Percentiles rank a stretch among this genome's conserved stretches.
These are phyloP conservation scores for Leptodontidium sp. DNA, from an alignment of 2,329 filamentous ascomycete species.

Conservation along the genomic window DNA sequence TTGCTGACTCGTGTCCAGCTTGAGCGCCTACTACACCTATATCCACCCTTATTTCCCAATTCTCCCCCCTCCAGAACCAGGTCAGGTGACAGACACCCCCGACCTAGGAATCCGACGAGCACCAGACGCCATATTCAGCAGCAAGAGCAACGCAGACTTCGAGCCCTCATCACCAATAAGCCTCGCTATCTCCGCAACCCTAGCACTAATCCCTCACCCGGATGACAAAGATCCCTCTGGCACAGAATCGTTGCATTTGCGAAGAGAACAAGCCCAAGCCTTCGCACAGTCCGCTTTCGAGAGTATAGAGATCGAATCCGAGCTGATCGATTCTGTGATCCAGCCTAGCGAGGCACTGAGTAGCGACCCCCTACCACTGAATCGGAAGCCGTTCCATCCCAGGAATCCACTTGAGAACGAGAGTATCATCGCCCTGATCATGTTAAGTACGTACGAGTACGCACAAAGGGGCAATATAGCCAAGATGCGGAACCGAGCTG, in stretches of 20 bases:
- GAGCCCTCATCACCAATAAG: constrained; percentile 55
- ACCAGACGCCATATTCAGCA: constrained; percentile 46
- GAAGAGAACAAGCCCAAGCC: constrained; percentile 57
- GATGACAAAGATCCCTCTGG: constrained; percentile 42
- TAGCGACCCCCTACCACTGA: constrained; percentile 35
- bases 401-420: constrained; percentile 56
- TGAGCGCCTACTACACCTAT: constrained; percentile 61
- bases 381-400: constrained; percentile 54
- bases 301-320: constrained; percentile 57
- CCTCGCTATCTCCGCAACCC: constrained; percentile 57
- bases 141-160: constrained; percentile 47
- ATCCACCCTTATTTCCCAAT: constrained; percentile 61
- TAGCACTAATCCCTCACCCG: constrained; percentile 57
- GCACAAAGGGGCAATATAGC: constrained; percentile 60
- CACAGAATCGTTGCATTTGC: constrained; percentile 52
- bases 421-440: constrained; percentile 55
- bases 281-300: constrained; percentile 58
- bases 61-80: constrained; percentile 52
- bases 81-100: constrained; percentile 39
- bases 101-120: constrained; percentile 40
- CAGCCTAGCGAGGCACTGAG: constrained; percentile 55
- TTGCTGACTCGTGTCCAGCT: constrained; percentile 40
- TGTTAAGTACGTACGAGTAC: constrained; percentile 62
- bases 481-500: constrained; percentile 59
- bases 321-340: constrained; percentile 55